Evolutionary conservation across 352 stramenopile species (phyloP).

Genomic region (Aphanomyces stellatus): DNA sequence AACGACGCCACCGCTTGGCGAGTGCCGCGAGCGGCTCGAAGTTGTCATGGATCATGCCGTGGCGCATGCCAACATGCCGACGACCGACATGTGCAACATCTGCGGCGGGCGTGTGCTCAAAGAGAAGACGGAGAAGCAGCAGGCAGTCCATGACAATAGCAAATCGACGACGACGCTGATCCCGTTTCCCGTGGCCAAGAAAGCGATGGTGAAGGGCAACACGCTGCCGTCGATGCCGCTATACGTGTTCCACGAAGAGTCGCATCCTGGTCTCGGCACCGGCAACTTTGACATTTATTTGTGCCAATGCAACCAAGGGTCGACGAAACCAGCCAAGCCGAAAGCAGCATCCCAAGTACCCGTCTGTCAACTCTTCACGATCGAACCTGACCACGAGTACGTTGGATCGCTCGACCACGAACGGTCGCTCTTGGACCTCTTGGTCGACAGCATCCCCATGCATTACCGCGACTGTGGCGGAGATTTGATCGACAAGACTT

Average conservation of each 20-base stretch:
- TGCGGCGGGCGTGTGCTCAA: slow-evolving; percentile 15
- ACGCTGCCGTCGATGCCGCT: slow-evolving; percentile 14
- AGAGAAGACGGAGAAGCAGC: slow-evolving; percentile 4
- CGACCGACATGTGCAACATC: slow-evolving; percentile 14
- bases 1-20: not conserved
- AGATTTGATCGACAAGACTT: slow-evolving; percentile 79
- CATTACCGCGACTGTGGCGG: slow-evolving; percentile 78
- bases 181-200: slow-evolving; percentile 7
- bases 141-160: not conserved
- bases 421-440: slow-evolving; percentile 61
- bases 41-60: slow-evolving; percentile 17
- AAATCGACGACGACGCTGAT: not conserved
- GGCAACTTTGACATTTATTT: slow-evolving; percentile 16
- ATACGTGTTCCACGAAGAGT: slow-evolving; percentile 15
- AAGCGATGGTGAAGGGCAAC: slow-evolving; percentile 13
- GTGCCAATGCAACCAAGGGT: slow-evolving; percentile 1
- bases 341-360: slow-evolving; percentile 19
- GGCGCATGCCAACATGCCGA: slow-evolving; percentile 5
- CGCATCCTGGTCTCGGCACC: not conserved
- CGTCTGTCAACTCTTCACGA: slow-evolving; percentile 71
- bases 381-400: slow-evolving; percentile 60
- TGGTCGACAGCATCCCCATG: slow-evolving; percentile 81
- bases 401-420: slow-evolving; percentile 74
- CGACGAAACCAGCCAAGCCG: not conserved
- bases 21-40: slow-evolving; percentile 8